A percentile compares a stretch with the other conserved stretches of the same genome.
These are phyloP conservation scores for Entonaema liquescens DNA, from an alignment of 495 filamentous ascomycete species.

Conservation along the genomic window DNA sequence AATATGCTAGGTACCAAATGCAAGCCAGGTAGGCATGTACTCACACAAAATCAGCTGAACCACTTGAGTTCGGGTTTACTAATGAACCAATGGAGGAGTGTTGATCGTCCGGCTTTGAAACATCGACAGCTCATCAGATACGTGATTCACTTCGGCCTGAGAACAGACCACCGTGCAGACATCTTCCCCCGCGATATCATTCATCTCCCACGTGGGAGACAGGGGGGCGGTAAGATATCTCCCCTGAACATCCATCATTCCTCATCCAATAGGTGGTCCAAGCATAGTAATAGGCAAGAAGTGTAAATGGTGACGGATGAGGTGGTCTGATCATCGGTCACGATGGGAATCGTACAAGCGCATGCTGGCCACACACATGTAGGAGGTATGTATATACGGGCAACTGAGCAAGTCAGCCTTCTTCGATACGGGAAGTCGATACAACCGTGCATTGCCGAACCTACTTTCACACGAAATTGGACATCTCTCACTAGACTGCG, in stretches of 20 bases:
- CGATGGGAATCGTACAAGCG: constrained; percentile 17
- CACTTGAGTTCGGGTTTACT: background rate
- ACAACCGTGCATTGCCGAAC: constrained; percentile 22
- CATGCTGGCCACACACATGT: background rate
- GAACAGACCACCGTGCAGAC: constrained; percentile 42
- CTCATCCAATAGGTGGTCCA: constrained; percentile 29
- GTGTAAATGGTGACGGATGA: constrained; percentile 33
- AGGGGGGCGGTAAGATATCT: constrained; percentile 31
- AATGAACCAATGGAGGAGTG: constrained; percentile 31
- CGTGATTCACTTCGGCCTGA: constrained; percentile 23
- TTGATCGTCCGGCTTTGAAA: constrained; percentile 33
- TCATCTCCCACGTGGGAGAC: constrained; percentile 38
- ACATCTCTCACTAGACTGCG: constrained; percentile 5
- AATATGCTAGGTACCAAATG: background rate
- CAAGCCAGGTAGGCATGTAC: background rate
- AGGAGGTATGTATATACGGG: background rate
- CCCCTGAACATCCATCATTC: constrained; percentile 35
- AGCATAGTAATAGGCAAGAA: constrained; percentile 19
- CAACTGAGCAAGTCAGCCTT: constrained; percentile 9
- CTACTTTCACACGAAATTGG: constrained; percentile 9
- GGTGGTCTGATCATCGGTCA: constrained; percentile 36
- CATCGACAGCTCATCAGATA: constrained; percentile 34
- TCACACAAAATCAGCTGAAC: constrained; percentile 21
- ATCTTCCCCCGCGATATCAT: constrained; percentile 43
- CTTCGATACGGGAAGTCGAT: constrained; percentile 22